These are phyloP conservation scores for Trichoderma parareesei DNA, from an alignment of 495 filamentous ascomycete genomes.

Conservation along the genomic window DNA sequence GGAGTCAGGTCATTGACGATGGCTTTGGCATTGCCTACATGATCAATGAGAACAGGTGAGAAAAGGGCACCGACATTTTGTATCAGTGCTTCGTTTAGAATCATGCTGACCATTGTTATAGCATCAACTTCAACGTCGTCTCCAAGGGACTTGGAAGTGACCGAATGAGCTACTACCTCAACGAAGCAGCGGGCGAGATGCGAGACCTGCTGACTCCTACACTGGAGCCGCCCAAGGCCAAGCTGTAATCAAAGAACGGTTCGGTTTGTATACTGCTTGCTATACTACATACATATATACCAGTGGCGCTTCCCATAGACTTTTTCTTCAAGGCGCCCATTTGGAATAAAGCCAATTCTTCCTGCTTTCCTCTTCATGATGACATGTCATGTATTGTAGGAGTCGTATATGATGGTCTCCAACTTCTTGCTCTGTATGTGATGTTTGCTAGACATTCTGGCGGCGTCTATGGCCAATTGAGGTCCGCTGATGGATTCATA, in stretches of 20 bases:
- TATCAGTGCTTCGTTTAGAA: background rate
- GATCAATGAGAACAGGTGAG: slow-evolving; percentile 91
- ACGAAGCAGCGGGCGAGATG: slow-evolving; percentile 85
- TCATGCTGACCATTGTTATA: slow-evolving; percentile 24
- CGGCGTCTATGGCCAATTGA: no score
- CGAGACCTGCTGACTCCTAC: slow-evolving; percentile 82
- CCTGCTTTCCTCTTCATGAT: background rate
- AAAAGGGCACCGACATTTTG: slow-evolving; percentile 14
- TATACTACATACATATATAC: background rate
- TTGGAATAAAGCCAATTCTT: background rate
- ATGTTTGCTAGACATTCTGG: no score
- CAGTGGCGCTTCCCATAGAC: background rate
- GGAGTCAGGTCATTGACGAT: slow-evolving; percentile 96
- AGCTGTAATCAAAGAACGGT: slow-evolving; percentile 50
- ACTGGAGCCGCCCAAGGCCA: slow-evolving; percentile 76
- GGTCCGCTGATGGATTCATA: no score
- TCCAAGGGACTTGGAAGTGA: slow-evolving; percentile 86
- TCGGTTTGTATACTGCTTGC: no score
- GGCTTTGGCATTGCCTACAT: slow-evolving; percentile 99
- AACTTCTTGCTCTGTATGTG: no score
- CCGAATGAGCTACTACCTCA: slow-evolving; percentile 90
- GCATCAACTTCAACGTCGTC: slow-evolving; percentile 97
- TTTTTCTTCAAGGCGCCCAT: background rate
- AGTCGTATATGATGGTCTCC: no score
- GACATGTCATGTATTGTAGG: no score